phyloP scores from a whole-genome alignment of 768 basidiomycete genomes.

The Lactarius hengduanensis region DNA sequence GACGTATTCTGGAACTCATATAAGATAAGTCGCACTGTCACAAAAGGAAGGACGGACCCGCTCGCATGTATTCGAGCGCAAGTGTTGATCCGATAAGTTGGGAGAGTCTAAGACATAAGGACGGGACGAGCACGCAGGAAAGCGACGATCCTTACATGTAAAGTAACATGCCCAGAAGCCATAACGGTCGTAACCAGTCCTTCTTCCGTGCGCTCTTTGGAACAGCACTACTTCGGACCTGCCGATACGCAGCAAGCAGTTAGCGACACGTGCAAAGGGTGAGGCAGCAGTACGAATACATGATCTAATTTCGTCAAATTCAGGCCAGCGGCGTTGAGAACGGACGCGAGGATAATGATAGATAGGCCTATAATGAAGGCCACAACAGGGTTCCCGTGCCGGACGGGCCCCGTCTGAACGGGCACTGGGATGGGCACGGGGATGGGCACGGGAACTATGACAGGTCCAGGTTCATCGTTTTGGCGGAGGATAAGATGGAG shows the following conservation, averaged over 20 bases:
- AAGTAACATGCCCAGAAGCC: constrained; percentile 90
- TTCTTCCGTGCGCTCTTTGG: constrained; percentile 72
- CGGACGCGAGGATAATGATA: constrained; percentile 79
- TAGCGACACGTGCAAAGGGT: neutral
- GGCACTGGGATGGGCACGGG: constrained; percentile 2
- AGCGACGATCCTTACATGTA: constrained; percentile 68
- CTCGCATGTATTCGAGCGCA: constrained; percentile 85
- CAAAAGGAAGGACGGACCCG: constrained; percentile 46
- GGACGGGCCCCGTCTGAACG: constrained; percentile 26
- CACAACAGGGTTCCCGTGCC: constrained; percentile 55
- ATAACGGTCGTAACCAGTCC: constrained; percentile 83
- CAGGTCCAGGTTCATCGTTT: constrained; percentile 10
- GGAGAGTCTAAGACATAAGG: constrained; percentile 52
- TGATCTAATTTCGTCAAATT: constrained; percentile 95
- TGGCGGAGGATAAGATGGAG: constrained; percentile 17
- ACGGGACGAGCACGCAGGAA: constrained; percentile 6
- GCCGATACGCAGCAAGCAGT: constrained; percentile 9
- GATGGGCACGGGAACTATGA: constrained; percentile 1
- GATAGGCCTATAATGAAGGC: constrained; percentile 82
- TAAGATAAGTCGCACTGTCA: constrained; percentile 21
- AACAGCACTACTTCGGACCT: constrained; percentile 71
- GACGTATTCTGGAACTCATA: constrained; percentile 71
- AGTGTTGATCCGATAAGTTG: constrained; percentile 87
- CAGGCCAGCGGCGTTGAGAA: constrained; percentile 90
- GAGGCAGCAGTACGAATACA: constrained; percentile 35